Evolutionary conservation across 2,329 filamentous ascomycete species (phyloP), one percentile per base, ranked within the genome.

Genomic region (Sclerotinia minor): DNA sequence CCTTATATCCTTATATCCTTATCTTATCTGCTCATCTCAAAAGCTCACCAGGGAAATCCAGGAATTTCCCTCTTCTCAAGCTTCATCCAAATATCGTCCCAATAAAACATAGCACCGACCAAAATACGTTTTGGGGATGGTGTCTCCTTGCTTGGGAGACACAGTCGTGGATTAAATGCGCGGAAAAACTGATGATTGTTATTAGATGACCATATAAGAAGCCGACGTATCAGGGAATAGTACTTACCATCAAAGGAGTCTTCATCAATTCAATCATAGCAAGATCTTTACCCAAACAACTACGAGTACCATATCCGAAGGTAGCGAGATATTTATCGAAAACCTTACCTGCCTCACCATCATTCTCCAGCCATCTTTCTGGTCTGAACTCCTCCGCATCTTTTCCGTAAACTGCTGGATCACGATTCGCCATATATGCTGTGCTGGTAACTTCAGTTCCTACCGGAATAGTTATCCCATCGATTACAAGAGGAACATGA

Each of bases 241-340:
- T 13, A 44, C 54, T 59, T 32, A 60, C n/a, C 54, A 66, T 66
- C 54, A 66, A 60, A 50, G 54, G 54, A 41, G 64, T 60, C 50
- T 67, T 67, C 47, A 63, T 54, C 26, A 64, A 54, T 54, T 55
- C 58, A 52, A 64, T 54, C 58, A 63, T 63, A 29, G 50, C 58
- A 38, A 67, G 49, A 13, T 67, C 59, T 11, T 67, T 67, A 24
- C 50, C 65, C 50, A 67, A 57, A 45, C 65, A 67, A 26, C 49
- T 61, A 5, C 65, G 32, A 47, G 57, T 67, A 24, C 65, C 57
- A 52, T 61, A 67, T 13, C 65, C 65, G n/a, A 67, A 67, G 17
- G 55, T 67, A 60, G 57, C 57, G 32, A 67, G 38, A 54, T 67
- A 63, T 44, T 67, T 63, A 61, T 63, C 65, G 19, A 67, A 61